Base-by-base conservation (phyloP, 495 filamentous ascomycete species). In the Podospora pseudocomata region DNA sequence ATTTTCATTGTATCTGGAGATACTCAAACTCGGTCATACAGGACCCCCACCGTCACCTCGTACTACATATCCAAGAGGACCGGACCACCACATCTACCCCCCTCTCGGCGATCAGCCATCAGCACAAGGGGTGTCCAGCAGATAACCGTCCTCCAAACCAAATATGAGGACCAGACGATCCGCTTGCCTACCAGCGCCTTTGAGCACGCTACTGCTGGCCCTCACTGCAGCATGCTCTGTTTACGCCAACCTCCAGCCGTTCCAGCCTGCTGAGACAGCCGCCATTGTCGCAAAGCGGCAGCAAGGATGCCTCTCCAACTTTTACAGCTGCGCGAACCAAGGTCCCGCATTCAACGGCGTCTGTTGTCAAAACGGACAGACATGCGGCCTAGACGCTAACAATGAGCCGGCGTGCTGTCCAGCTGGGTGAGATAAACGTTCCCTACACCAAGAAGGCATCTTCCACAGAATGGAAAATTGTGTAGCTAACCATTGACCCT, bases 351-450 rank as follows among this genome's bases (percentile, higher is more conserved):
- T 84, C 65, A 67, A 68, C 27, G 77, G 76, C 28, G 73, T 79
- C 9, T 84, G 82, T 68, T 84, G 82, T 69, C 74, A 78, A 58
- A 80, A 79, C 73, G 81, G 80, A 56, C 79, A 82, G 65, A 58
- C 60, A 19, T 84, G 82, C 64, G 73, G 77, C 7, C 68, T 83
- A 5, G 82, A 84, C 63, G 75, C 72, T 23, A 77, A 74, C 53
- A 78, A 77, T 57, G 71, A 72, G 44, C 80, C 82, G 13, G 82
- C 81, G 13, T 84, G 82, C 74, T 84, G 82, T 68, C 82, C 82
- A 20, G 68, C 71, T 53, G 71, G 74, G 82, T 83, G 67, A 76
- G 80, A 80, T 20, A 23, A 34, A 15, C 5, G 19, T 30, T 19
- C 27, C 39, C 27, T 54, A 18, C 54, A 20, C 27, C 60, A 15